Conservation (phyloP, 345 rosid species). For the Alliaria petiolata region DNA sequence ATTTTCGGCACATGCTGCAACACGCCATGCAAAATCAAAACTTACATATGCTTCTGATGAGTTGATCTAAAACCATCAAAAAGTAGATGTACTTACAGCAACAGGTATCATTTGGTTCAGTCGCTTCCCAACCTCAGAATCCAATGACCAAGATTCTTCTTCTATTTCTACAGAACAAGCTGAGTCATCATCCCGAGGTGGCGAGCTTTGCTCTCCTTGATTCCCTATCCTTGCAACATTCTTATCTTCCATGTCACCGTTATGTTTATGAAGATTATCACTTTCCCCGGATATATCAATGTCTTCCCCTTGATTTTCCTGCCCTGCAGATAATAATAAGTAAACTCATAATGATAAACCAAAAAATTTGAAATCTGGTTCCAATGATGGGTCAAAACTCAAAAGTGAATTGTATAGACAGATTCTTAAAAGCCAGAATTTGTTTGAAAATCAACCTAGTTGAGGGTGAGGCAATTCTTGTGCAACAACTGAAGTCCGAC, state of each 20-base stretch:
- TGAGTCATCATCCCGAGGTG: conserved; percentile 39
- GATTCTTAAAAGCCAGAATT: conserved; percentile 28
- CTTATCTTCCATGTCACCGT: conserved; percentile 27
- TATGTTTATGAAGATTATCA: neutral
- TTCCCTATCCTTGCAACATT: neutral
- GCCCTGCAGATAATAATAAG: conserved; percentile 29
- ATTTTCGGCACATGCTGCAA: conserved; percentile 40
- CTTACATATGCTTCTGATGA: neutral
- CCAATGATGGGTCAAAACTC: neutral
- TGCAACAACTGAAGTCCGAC: conserved; percentile 45
- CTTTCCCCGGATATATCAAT: conserved; percentile 11
- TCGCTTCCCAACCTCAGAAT: conserved; percentile 70
- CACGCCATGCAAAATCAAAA: neutral
- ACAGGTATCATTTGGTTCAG: conserved; percentile 66
- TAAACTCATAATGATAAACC: neutral
- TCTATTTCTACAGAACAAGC: conserved; percentile 36
- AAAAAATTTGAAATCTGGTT: neutral
- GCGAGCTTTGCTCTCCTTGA: conserved; percentile 25
- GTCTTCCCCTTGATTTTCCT: conserved; percentile 17
- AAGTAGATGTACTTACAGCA: conserved; percentile 48
- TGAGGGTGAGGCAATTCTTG: conserved; percentile 57
- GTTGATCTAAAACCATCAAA: neutral
- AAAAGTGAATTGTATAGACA: neutral
- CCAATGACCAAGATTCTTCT: conserved; percentile 57
- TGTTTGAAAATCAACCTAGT: conserved; percentile 13